phyloP scores from a whole-genome alignment of 2,329 filamentous ascomycete genomes.

The Venturia asperata region DNA sequence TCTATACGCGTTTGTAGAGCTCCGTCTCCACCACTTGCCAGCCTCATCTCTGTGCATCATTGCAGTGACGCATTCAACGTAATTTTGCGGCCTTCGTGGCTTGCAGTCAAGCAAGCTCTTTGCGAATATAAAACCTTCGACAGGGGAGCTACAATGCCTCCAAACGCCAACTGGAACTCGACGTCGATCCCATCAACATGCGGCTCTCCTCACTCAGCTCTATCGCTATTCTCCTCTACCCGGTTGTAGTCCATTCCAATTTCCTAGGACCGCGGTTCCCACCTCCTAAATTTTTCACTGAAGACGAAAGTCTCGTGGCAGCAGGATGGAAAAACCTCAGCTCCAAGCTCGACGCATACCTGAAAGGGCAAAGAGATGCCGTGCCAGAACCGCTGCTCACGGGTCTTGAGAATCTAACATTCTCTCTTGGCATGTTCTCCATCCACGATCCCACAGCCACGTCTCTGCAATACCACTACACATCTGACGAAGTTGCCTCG shows the following conservation, averaged over 20 bases:
- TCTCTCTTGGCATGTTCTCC: conserved; percentile 37
- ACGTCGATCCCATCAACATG: neutral
- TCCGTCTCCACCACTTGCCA: too few species aligned
- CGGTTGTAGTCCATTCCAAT: conserved; percentile 2
- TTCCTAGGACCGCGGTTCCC: conserved; percentile 30
- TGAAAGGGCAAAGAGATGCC: conserved; percentile 20
- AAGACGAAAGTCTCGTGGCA: conserved; percentile 29
- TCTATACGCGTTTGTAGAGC: too few species aligned
- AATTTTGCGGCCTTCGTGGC: too few species aligned
- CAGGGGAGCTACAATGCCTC: too few species aligned
- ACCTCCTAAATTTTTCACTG: conserved; percentile 31
- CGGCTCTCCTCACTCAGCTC: neutral
- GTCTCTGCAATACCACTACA: conserved; percentile 33
- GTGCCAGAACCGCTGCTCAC: conserved; percentile 7
- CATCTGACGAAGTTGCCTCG: conserved; percentile 29
- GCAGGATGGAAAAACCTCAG: conserved; percentile 32
- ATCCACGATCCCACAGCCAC: conserved; percentile 30
- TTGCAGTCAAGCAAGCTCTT: too few species aligned
- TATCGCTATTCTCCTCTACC: too few species aligned
- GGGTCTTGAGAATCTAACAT: conserved; percentile 31
- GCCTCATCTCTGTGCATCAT: too few species aligned
- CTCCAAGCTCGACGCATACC: conserved; percentile 23
- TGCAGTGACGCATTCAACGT: too few species aligned
- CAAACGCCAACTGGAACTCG: neutral
- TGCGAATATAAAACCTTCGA: too few species aligned